phyloP scores from a whole-genome alignment of 2,329 filamentous ascomycete species.

The Phaeophleospora eucalypticola region DNA sequence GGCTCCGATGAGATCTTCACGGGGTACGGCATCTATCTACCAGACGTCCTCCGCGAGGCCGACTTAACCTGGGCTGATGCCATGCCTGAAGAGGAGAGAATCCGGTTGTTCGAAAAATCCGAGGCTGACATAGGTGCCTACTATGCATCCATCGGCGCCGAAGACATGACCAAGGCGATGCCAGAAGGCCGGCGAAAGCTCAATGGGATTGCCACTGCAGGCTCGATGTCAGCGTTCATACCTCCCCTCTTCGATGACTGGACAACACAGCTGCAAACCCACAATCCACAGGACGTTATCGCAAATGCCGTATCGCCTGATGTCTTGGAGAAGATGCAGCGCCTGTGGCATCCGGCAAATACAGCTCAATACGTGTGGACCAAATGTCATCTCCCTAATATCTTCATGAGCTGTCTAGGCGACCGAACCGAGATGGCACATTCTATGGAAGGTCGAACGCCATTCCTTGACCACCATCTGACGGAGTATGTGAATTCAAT shows the following conservation, averaged over 20 bases:
- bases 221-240: constrained; percentile 34
- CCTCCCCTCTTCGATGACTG: constrained; percentile 36
- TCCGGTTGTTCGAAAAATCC: constrained; percentile 8
- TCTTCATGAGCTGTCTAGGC: constrained; percentile 42
- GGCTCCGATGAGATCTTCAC: constrained; percentile 50
- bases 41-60: constrained; percentile 48
- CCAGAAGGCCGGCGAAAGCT: constrained; percentile 33
- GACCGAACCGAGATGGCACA: constrained; percentile 47
- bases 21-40: constrained; percentile 47
- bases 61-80: constrained; percentile 35
- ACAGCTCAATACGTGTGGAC: constrained; percentile 38
- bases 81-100: constrained; percentile 25
- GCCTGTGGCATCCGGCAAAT: constrained; percentile 42
- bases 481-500: too few relatives aligned
- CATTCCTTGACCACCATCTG: too few relatives aligned
- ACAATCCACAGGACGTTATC: constrained; percentile 5
- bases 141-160: constrained; percentile 4
- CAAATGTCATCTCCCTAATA: constrained; percentile 23
- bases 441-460: too few relatives aligned
- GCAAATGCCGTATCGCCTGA: constrained; percentile 19
- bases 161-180: not conserved
- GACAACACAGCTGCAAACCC: constrained; percentile 19
- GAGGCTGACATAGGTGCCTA: constrained; percentile 21
- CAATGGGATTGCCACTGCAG: constrained; percentile 38
- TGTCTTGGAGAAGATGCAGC: constrained; percentile 28